phyloP scores from a whole-genome alignment of 805 yeast genomes.

The Lipomyces lipofer region DNA sequence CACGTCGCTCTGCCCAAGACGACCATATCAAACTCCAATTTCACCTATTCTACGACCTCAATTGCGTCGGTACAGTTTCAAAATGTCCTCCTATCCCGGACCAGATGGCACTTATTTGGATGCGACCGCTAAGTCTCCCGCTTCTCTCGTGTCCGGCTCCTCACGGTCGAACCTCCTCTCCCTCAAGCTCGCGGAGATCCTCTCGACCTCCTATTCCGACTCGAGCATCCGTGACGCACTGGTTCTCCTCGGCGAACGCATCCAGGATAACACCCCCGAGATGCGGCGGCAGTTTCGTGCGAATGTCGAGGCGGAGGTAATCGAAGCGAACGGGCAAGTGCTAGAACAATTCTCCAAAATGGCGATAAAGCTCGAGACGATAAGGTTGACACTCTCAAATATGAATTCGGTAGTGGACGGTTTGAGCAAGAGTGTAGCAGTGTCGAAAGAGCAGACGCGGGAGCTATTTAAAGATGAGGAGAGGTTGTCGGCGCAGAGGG shows the following conservation, averaged over 20 bases:
- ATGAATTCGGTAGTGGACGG: constrained; percentile 37
- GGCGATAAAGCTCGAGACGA: constrained; percentile 35
- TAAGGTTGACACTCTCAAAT: constrained; percentile 31
- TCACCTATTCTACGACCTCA: too few species aligned
- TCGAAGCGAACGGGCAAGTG: constrained; percentile 37
- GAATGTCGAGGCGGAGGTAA: constrained; percentile 40
- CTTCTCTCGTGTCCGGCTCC: constrained; percentile 15
- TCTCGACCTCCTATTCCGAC: constrained; percentile 41
- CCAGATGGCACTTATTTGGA: constrained; percentile 15
- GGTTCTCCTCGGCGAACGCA: constrained; percentile 35
- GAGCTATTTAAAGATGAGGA: constrained; percentile 31
- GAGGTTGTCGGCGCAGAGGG: constrained; percentile 28
- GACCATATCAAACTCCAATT: too few species aligned
- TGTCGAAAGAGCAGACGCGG: constrained; percentile 25
- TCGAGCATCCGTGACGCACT: constrained; percentile 38
- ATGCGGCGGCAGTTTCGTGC: constrained; percentile 39
- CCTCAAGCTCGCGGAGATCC: constrained; percentile 30
- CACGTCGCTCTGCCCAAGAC: too few species aligned
- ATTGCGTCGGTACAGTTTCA: constrained; percentile 1
- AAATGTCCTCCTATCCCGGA: constrained; percentile 11
- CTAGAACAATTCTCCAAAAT: constrained; percentile 41
- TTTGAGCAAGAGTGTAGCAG: constrained; percentile 17
- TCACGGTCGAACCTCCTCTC: constrained; percentile 26
- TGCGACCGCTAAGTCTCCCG: constrained; percentile 16
- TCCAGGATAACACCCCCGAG: constrained; percentile 39